Evolutionary conservation across 805 yeast species (phyloP), one percentile per base, ranked within the genome.

Genomic region (Nakazawaea wyomingensis): DNA sequence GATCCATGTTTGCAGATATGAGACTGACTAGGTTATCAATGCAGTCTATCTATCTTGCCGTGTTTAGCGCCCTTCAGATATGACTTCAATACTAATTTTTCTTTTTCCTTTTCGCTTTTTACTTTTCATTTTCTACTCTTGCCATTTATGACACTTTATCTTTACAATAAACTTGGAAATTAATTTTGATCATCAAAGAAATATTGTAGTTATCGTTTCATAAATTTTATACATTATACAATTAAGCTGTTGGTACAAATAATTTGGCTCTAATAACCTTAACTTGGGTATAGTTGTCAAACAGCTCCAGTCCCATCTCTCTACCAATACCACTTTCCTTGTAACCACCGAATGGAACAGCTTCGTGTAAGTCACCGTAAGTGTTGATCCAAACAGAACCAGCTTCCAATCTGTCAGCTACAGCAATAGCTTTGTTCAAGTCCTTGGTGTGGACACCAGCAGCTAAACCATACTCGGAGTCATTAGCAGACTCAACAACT

Each of bases 351-450:
- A 84, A 84, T 66, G 91, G 90, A 61, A 82, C 84, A 61, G 72
- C 68, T 41, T 74, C 76, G 59, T 83, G 79, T 76, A 83, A 82
- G 60, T 82, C 88, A 58, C 83, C 83, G 67, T 82, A 83, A 46
- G 89, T 82, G 72, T 84, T 84, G 50, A 82, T 68, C 89, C 90
- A 84, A 49, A 84, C 76, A 35, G 88, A 80, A 67, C 91, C 91
- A 41, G 89, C 80, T 59, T 77, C 75, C 47, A 84, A 60, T 66
- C 71, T 74, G 65, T 76, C 75, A 37, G 89, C 68, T 45, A 82
- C 85, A 37, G 71, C 73, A 44, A 77, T 59, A 38, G 85, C 85
- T 50, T 75, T 80, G 66, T 74, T 72, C 39, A 83, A 51, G 57
- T 73, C 73, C 49, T 71, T 65, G 41, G 90, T 79, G 68, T 83